phyloP scores from a whole-genome alignment of 306 rosid species.

The Glycine tomentella region DNA sequence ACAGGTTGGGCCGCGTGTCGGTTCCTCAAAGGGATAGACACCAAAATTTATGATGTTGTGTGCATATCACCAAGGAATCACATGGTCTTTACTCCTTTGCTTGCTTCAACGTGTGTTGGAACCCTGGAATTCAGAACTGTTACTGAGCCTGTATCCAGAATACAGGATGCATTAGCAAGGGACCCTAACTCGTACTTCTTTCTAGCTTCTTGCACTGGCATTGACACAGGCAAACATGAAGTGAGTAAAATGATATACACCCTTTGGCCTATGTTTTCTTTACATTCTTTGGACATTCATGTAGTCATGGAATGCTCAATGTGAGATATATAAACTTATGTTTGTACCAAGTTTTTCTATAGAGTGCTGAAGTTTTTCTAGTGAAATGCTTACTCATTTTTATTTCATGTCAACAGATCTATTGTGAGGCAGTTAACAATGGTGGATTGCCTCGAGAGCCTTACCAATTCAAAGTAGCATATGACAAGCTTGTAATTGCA shows the following conservation, averaged over 20 bases:
- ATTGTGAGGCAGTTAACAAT: conserved; percentile 73
- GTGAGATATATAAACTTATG: neutral
- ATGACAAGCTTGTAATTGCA: conserved; percentile 95
- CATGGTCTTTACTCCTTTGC: conserved; percentile 94
- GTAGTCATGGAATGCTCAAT: conserved; percentile 8
- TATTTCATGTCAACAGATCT: conserved; percentile 59
- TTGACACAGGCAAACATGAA: conserved; percentile 82
- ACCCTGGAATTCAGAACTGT: conserved; percentile 90
- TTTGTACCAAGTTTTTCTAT: neutral
- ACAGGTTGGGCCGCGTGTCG: conserved; percentile 98
- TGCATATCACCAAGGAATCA: conserved; percentile 96
- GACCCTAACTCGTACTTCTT: conserved; percentile 75
- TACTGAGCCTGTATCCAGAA: conserved; percentile 80
- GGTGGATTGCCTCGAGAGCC: conserved; percentile 68
- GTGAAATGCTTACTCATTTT: conserved; percentile 36
- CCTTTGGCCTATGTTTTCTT: neutral
- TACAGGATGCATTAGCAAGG: conserved; percentile 75
- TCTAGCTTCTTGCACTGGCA: conserved; percentile 74
- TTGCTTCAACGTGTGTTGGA: conserved; percentile 96
- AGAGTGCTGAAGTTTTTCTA: conserved; percentile 13
- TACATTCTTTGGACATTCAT: conserved; percentile 44
- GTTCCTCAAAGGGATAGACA: conserved; percentile 86
- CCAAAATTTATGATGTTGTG: conserved; percentile 73
- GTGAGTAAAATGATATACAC: conserved; percentile 51
- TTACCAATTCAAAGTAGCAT: conserved; percentile 86